A percentile compares a stretch with the other conserved stretches of the same genome.
phyloP scores from a whole-genome alignment of 2,329 filamentous ascomycete genomes.

The Drechmeria coniospora region DNA sequence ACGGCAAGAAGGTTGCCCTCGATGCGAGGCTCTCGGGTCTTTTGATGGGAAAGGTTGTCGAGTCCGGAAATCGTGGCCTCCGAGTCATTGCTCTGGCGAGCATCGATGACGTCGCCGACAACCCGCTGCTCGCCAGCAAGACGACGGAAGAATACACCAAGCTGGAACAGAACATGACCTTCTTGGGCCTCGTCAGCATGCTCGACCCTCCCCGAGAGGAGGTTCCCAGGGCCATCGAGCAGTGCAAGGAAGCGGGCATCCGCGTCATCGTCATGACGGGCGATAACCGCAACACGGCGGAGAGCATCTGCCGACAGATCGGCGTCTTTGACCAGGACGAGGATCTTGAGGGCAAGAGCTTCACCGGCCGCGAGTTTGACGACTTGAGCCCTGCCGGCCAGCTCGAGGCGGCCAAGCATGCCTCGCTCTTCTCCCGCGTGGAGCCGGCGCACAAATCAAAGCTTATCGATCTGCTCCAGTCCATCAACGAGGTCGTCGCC shows the following conservation, averaged over 20 bases:
- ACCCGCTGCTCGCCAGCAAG: slow-evolving; percentile 62
- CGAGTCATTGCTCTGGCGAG: slow-evolving; percentile 89
- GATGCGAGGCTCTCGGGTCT: slow-evolving; percentile 53
- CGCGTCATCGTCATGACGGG: slow-evolving; percentile 96
- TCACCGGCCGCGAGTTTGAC: slow-evolving; percentile 89
- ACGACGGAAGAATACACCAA: slow-evolving; percentile 70
- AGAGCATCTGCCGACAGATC: slow-evolving; percentile 95
- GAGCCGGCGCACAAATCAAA: slow-evolving; percentile 96
- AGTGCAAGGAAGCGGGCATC: slow-evolving; percentile 87
- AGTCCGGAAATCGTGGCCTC: slow-evolving; percentile 83
- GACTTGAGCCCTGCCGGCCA: slow-evolving; percentile 64
- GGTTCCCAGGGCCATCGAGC: slow-evolving; percentile 68
- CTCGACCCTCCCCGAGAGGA: slow-evolving; percentile 90
- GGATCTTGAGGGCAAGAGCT: slow-evolving; percentile 82
- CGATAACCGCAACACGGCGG: slow-evolving; percentile 93
- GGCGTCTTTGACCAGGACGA: slow-evolving; percentile 76
- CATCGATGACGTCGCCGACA: slow-evolving; percentile 57
- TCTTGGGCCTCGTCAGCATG: slow-evolving; percentile 91
- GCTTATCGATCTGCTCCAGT: slow-evolving; percentile 90
- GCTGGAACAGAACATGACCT: slow-evolving; percentile 85
- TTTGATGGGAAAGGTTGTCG: slow-evolving; percentile 64
- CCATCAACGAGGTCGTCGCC: slow-evolving; percentile 82
- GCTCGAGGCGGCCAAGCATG: slow-evolving; percentile 67
- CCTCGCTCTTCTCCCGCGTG: slow-evolving; percentile 88
- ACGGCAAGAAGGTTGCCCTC: slow-evolving; percentile 64